Percentiles rank a stretch among this genome's conserved stretches.
These are phyloP conservation scores for Hansenula sp. DNA, from an alignment of 1,139 yeast species.

Conservation along the genomic window DNA sequence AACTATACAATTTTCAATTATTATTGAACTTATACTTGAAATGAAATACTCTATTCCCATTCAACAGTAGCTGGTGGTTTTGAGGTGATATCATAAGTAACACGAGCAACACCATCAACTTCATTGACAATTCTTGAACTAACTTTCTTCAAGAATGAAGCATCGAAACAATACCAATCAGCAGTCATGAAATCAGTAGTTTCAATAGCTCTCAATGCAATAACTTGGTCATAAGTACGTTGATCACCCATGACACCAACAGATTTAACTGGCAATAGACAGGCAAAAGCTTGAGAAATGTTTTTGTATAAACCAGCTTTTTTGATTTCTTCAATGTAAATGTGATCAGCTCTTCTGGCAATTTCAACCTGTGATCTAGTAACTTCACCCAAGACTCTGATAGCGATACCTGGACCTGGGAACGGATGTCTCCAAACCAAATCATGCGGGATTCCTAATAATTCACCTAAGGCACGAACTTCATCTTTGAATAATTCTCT, in stretches of 20 bases:
- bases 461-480: constrained; percentile 93
- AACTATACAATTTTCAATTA: not conserved
- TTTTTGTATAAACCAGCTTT: constrained; percentile 89
- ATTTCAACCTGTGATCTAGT: constrained; percentile 88
- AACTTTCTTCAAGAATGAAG: constrained; percentile 85
- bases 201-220: constrained; percentile 97
- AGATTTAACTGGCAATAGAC: constrained; percentile 92
- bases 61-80: constrained; percentile 99
- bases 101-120: constrained; percentile 98
- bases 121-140: constrained; percentile 97
- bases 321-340: constrained; percentile 92
- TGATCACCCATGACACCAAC: constrained; percentile 99
- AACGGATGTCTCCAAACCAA: constrained; percentile 99
- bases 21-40: not conserved
- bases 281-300: constrained; percentile 97
- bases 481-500: constrained; percentile 98
- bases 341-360: constrained; percentile 95
- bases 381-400: constrained; percentile 95
- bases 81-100: constrained; percentile 96
- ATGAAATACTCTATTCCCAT: constrained; percentile 68
- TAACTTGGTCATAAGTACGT: constrained; percentile 98
- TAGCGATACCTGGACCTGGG: constrained; percentile 99
- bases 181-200: constrained; percentile 99
- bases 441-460: constrained; percentile 93
- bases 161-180: constrained; percentile 96